These are phyloP conservation scores for Thecaphora thlaspeos DNA, from an alignment of 1,284 basidiomycete species.

Conservation along the genomic window DNA sequence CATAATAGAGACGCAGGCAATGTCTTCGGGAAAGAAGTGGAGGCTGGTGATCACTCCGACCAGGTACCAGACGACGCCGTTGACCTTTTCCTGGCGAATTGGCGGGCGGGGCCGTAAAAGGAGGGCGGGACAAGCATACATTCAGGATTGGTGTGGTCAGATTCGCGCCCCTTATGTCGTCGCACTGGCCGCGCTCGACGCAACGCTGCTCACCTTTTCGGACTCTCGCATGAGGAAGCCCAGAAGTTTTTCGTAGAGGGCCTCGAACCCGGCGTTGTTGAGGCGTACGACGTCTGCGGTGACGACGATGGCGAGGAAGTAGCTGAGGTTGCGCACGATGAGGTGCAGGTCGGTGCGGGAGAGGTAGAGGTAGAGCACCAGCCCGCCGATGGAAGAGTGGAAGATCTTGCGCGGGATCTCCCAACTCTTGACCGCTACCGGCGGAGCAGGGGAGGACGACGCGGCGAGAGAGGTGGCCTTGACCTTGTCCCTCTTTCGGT, in stretches of 20 bases:
- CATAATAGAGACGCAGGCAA: slow-evolving; percentile 54
- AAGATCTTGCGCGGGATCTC: slow-evolving; percentile 89
- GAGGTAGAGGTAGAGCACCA: slow-evolving; percentile 73
- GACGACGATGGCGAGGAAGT: slow-evolving; percentile 70
- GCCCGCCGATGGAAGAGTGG: slow-evolving; percentile 86
- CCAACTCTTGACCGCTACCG: slow-evolving; percentile 38
- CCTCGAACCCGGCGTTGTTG: slow-evolving; percentile 69
- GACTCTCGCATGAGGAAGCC: slow-evolving; percentile 92
- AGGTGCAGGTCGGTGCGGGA: slow-evolving; percentile 59
- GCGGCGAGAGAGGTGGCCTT: neutral
- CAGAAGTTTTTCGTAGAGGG: slow-evolving; percentile 72
- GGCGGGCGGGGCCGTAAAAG: neutral
- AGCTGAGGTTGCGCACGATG: slow-evolving; percentile 69
- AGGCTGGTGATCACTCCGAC: slow-evolving; percentile 83
- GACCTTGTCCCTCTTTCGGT: neutral
- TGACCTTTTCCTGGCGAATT: slow-evolving; percentile 48
- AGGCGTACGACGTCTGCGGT: slow-evolving; percentile 79
- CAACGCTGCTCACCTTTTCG: slow-evolving; percentile 70
- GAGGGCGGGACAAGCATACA: too few relatives aligned
- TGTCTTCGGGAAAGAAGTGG: slow-evolving; percentile 61
- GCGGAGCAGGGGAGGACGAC: slow-evolving; percentile 59
- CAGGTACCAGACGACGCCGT: slow-evolving; percentile 92
- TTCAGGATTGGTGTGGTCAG: too few relatives aligned
- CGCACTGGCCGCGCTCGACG: too few relatives aligned
- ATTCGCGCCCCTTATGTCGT: too few relatives aligned